Base-by-base conservation (phyloP, 148 eudicot genomes). In the Rhododendron molle region DNA sequence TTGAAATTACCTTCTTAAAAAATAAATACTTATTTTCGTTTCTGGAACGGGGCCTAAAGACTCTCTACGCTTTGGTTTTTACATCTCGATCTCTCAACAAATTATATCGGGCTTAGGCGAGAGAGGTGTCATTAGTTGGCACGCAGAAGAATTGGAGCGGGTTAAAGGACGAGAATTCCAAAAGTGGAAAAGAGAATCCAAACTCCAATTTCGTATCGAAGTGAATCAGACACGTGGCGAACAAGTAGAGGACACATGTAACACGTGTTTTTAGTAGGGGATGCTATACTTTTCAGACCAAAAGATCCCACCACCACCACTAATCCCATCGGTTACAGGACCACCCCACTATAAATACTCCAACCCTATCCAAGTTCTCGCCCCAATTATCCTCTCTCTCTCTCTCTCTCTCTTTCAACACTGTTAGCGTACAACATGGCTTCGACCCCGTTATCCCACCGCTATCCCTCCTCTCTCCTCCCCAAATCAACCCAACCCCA, bases 391-490 rank as follows among this genome's bases (percentile, higher is more conserved):
- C 6, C 1, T 9, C 32, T 10, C 13, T 10, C 30, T 0, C 16
- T 38, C 40, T 38, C 40, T 38, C 40, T 38, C 5, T 4, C 40
- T 38, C 32, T 69, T 18, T 0, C 3, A 28, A 3, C 38, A 4
- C 76, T 18, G 23, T 20, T 18, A 0, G 54, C 30, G 30, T 65
- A n/a, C 28, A 71, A 14, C 46, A 74, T 74, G 78, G 78, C 78
- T 74, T 74, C 46, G 44, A 5, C 46, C 10, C 46, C n/a, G 44
- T 18, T 74, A 36, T 76, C 30, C 34, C 81, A 49, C 2, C 78
- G 83, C 6, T 60, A 88, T 14, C 58, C 91, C 30, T 67, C 87
- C 78, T 30, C 88, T 32, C 65, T 32, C 15, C 44, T 52, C 87
- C 89, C 38, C 79, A 80, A 26, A 77, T 43, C 84, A 86, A 77